These are phyloP conservation scores for Acmispon strigosus DNA, from an alignment of 306 rosid species.

Conservation along the genomic window DNA sequence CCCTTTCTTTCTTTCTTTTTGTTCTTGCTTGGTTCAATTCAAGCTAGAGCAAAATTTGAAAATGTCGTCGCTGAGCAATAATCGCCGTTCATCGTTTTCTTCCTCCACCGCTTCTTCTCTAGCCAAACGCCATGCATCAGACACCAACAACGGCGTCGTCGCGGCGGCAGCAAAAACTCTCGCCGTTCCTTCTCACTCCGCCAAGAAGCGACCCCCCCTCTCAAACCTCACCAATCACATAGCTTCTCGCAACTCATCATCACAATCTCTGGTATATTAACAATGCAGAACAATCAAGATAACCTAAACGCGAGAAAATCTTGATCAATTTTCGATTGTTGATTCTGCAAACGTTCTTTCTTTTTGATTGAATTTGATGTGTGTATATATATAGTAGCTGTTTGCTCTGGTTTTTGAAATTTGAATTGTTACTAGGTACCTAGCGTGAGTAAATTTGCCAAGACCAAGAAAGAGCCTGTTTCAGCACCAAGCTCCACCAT, in stretches of 20 bases:
- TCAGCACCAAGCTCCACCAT: constrained; percentile 18
- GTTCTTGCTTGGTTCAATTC: constrained; percentile 27
- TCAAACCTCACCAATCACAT: constrained; percentile 61
- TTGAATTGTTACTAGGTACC: constrained; percentile 44
- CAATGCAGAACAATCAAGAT: too few relatives aligned
- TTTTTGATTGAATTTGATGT: background rate
- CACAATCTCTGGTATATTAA: constrained; percentile 42
- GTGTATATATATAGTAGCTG: too few relatives aligned
- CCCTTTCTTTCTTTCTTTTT: background rate
- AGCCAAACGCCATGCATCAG: constrained; percentile 71
- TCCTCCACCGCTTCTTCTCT: constrained; percentile 71
- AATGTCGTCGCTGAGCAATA: constrained; percentile 47
- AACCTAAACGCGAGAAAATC: too few relatives aligned
- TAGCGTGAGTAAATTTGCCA: constrained; percentile 48
- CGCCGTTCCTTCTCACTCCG: constrained; percentile 3
- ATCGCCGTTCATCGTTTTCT: constrained; percentile 72
- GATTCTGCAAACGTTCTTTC: background rate
- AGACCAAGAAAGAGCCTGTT: constrained; percentile 54
- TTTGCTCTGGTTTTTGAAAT: background rate
- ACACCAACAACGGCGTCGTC: constrained; percentile 27
- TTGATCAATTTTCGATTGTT: too few relatives aligned
- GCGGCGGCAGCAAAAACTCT: constrained; percentile 16
- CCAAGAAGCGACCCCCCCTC: constrained; percentile 86
- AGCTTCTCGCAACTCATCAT: constrained; percentile 34
- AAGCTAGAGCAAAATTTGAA: background rate